phyloP scores from a whole-genome alignment of 192 early-diverging fungal species.

The Hyaloraphidium curvatum region DNA sequence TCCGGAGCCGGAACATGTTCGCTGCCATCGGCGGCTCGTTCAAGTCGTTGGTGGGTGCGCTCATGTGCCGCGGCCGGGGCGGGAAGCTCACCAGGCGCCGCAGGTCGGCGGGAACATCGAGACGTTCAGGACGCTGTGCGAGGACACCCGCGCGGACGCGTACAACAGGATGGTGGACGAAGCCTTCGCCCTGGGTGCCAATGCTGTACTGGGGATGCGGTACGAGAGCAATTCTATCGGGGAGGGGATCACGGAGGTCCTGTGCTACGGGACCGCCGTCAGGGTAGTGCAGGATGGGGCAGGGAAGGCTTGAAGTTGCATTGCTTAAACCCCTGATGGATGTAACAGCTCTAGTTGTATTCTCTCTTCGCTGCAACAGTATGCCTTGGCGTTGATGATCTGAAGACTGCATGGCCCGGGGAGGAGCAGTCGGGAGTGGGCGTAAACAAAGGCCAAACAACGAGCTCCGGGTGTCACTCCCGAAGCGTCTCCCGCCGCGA shows the following conservation, averaged over 20 bases:
- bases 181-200: neutral
- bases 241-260: neutral
- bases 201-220: neutral
- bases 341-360: too few species aligned
- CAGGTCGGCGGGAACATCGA: neutral
- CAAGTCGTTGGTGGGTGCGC: neutral
- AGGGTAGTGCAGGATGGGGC: too few species aligned
- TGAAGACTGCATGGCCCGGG: too few species aligned
- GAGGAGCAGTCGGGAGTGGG: too few species aligned
- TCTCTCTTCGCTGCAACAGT: too few species aligned
- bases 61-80: neutral
- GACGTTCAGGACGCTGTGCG: neutral
- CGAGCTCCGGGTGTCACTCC: too few species aligned
- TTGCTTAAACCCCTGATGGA: too few species aligned
- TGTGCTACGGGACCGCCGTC: slow-evolving; percentile 2
- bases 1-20: neutral
- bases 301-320: too few species aligned
- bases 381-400: too few species aligned
- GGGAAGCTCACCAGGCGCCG: too few species aligned
- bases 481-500: too few species aligned
- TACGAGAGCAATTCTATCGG: neutral
- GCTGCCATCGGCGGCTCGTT: neutral
- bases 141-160: neutral
- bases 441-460: too few species aligned
- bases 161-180: neutral